Conservation (phyloP, 257 asterid genomes). For the Ilex asprella region DNA sequence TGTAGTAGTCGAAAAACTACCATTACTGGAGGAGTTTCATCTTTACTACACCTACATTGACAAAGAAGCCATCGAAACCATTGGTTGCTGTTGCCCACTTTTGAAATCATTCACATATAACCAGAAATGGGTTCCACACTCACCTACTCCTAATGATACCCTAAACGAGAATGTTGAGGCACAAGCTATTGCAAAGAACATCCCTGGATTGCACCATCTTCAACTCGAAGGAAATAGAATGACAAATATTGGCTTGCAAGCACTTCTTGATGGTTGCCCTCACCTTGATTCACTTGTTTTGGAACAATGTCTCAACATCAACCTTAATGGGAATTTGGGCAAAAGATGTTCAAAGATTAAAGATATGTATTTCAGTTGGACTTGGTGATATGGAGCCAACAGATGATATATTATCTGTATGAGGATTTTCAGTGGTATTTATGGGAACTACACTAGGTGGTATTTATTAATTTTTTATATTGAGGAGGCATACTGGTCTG, state of each 20-base stretch:
- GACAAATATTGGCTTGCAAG: slow-evolving; percentile 26
- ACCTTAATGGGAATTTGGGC: slow-evolving; percentile 29
- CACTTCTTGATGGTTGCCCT: slow-evolving; percentile 45
- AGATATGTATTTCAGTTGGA: neutral
- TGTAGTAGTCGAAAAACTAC: slow-evolving; percentile 25
- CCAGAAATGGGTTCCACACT: neutral
- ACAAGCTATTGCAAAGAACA: slow-evolving; percentile 31
- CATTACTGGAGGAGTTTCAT: slow-evolving; percentile 46
- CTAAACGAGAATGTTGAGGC: slow-evolving; percentile 16
- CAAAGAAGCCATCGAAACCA: slow-evolving; percentile 13
- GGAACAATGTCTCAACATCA: slow-evolving; percentile 24
- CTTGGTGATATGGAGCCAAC: no score
- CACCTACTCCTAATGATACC: neutral
- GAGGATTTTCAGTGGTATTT: no score
- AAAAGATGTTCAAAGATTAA: slow-evolving; percentile 33
- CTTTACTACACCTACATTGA: slow-evolving; percentile 5
- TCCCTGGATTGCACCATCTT: slow-evolving; percentile 41
- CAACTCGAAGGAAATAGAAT: slow-evolving; percentile 22
- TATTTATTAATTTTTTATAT: no score
- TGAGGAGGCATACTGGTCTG: no score
- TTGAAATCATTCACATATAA: slow-evolving; percentile 31
- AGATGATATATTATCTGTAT: neutral
- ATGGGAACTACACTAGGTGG: no score
- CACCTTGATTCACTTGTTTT: slow-evolving; percentile 48
- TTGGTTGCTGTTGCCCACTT: slow-evolving; percentile 34